A percentile compares a stretch with the other conserved stretches of the same genome.
Conservation (phyloP, 495 filamentous ascomycete species). For the Hypoxylon fuscum region DNA sequence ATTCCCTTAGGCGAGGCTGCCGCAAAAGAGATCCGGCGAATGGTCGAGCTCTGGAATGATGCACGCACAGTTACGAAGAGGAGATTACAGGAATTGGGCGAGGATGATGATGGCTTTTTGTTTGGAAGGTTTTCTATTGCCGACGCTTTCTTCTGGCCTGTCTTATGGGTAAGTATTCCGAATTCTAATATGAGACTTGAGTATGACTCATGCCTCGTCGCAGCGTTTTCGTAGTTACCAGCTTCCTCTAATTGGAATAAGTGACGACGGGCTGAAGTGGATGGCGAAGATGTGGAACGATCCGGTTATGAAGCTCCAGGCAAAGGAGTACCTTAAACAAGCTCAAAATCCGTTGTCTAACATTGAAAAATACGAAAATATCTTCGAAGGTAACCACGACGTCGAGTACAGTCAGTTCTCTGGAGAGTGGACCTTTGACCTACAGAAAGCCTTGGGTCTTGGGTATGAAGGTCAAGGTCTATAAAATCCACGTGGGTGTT, state of each 20-base stretch:
- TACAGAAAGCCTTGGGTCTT: no score
- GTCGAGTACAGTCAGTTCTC: slow-evolving; percentile 49
- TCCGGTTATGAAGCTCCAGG: slow-evolving; percentile 46
- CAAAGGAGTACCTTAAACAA: slow-evolving; percentile 50
- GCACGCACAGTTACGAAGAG: slow-evolving; percentile 26
- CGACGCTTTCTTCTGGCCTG: slow-evolving; percentile 56
- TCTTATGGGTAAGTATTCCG: slow-evolving; percentile 58
- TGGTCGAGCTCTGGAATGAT: slow-evolving; percentile 49
- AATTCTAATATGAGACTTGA: background rate
- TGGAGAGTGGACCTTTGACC: slow-evolving; percentile 51
- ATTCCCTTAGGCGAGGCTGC: slow-evolving; percentile 37
- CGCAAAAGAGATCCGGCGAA: slow-evolving; percentile 41
- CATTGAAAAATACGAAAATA: slow-evolving; percentile 53
- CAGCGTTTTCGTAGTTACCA: slow-evolving; percentile 58
- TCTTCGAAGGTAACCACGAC: slow-evolving; percentile 48
- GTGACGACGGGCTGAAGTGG: slow-evolving; percentile 52
- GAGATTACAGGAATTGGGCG: slow-evolving; percentile 43
- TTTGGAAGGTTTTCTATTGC: slow-evolving; percentile 52
- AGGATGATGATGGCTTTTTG: slow-evolving; percentile 51
- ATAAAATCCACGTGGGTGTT: no score
- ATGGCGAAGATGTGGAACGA: slow-evolving; percentile 61
- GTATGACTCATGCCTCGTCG: slow-evolving; percentile 5
- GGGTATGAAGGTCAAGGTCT: no score
- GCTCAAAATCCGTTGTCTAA: slow-evolving; percentile 49
- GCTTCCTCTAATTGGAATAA: slow-evolving; percentile 51